Conservation (phyloP, 192 early-diverging fungal species). For the Globomyces pollinis-pini region DNA sequence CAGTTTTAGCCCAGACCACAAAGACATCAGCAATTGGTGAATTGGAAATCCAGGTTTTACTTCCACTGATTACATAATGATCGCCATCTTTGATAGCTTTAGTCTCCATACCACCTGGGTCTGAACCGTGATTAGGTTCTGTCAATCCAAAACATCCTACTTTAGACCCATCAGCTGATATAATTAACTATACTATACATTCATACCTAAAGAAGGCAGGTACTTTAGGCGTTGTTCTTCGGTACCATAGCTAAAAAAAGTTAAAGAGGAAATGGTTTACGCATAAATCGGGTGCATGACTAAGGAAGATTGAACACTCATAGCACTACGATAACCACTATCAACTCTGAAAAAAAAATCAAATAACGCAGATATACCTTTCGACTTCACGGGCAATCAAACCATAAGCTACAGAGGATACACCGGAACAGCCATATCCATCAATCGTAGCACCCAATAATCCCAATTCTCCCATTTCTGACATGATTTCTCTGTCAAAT, state of each 20-base stretch:
- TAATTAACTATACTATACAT: neutral
- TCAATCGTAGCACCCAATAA: slow-evolving; percentile 90
- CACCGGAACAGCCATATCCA: slow-evolving; percentile 94
- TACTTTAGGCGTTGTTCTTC: slow-evolving; percentile 85
- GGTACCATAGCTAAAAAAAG: no score
- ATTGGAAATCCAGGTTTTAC: slow-evolving; percentile 99
- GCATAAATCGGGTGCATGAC: slow-evolving; percentile 98
- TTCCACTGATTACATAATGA: slow-evolving; percentile 71
- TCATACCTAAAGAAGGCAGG: slow-evolving; percentile 70
- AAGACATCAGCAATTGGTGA: slow-evolving; percentile 95
- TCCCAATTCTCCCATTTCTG: slow-evolving; percentile 89
- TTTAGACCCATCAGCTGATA: slow-evolving; percentile 70
- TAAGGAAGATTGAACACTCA: slow-evolving; percentile 97
- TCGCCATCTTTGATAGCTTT: slow-evolving; percentile 64
- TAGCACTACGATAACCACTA: slow-evolving; percentile 92
- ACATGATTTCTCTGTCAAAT: slow-evolving; percentile 85
- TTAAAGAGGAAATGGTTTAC: no score
- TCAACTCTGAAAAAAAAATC: slow-evolving; percentile 67
- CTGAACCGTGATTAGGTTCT: slow-evolving; percentile 95
- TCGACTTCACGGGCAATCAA: slow-evolving; percentile 95
- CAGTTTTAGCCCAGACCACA: slow-evolving; percentile 90
- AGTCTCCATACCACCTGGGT: slow-evolving; percentile 91
- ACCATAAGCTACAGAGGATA: slow-evolving; percentile 95
- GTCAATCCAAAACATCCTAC: slow-evolving; percentile 94
- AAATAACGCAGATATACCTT: slow-evolving; percentile 51